Percentiles rank a stretch among this genome's conserved stretches.
phyloP scores from a whole-genome alignment of 345 rosid genomes.

The Diplotaxis tenuifolia region DNA sequence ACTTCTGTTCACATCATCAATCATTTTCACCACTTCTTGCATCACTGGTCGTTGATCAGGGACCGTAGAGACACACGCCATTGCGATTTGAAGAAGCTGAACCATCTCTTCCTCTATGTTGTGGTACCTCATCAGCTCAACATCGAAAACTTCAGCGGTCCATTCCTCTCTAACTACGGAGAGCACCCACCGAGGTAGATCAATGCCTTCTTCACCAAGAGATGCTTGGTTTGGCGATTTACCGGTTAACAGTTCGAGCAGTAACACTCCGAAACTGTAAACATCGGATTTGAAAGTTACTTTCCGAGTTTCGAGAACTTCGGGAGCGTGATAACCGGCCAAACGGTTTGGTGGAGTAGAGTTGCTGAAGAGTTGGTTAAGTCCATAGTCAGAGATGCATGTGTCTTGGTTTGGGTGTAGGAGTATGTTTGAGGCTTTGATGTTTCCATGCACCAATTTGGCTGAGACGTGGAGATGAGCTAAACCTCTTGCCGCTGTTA shows the following conservation, averaged over 20 bases:
- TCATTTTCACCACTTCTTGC: constrained; percentile 84
- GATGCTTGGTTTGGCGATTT: constrained; percentile 97
- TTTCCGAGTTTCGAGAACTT: constrained; percentile 71
- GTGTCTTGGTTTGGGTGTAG: constrained; percentile 73
- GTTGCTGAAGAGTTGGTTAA: constrained; percentile 66
- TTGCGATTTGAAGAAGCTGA: constrained; percentile 89
- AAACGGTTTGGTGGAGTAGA: constrained; percentile 63
- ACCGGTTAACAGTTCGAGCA: constrained; percentile 81
- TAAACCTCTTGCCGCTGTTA: constrained; percentile 69
- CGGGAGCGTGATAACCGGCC: constrained; percentile 93
- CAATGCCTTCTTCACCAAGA: constrained; percentile 93
- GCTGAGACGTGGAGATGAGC: constrained; percentile 68
- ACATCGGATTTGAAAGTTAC: constrained; percentile 83
- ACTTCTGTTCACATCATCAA: constrained; percentile 78
- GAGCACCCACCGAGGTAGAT: constrained; percentile 94
- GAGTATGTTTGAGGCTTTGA: constrained; percentile 85
- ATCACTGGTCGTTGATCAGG: constrained; percentile 92
- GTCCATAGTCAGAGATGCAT: constrained; percentile 70
- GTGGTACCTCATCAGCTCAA: constrained; percentile 84
- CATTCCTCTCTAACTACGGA: constrained; percentile 97
- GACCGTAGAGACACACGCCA: constrained; percentile 83
- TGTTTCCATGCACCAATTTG: constrained; percentile 81
- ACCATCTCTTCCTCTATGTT: constrained; percentile 99
- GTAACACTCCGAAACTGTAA: constrained; percentile 88
- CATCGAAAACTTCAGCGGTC: constrained; percentile 97